phyloP scores from a whole-genome alignment of 768 basidiomycete genomes.

The Candolleomyces aberdarensis region DNA sequence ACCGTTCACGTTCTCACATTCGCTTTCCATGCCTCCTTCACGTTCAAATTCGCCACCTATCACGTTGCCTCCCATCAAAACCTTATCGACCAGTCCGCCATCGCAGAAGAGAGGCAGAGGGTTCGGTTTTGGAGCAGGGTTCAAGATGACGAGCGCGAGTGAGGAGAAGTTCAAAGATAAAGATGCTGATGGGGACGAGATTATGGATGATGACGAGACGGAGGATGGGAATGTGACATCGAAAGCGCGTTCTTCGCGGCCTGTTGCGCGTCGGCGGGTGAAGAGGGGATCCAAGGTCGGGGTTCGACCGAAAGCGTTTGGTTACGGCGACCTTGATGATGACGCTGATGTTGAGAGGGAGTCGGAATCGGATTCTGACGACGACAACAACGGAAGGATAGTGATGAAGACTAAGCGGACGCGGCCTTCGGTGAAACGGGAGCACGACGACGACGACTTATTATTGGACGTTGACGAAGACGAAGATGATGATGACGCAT shows the following conservation, averaged over 20 bases:
- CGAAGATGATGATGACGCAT: not conserved
- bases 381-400: not conserved
- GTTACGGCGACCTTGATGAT: not conserved
- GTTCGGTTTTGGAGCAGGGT: conserved; percentile 7
- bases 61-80: conserved; percentile 64
- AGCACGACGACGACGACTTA: not conserved
- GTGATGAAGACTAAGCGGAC: not conserved
- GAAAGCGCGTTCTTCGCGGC: conserved; percentile 1
- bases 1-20: conserved; percentile 14
- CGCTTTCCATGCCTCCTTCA: conserved; percentile 49
- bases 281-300: conserved; percentile 8
- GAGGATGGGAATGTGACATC: conserved; percentile 7
- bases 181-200: conserved; percentile 8
- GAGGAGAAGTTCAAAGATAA: conserved; percentile 10
- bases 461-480: not conserved
- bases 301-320: not conserved
- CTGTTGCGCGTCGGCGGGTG: conserved; percentile 8
- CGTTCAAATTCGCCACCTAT: conserved; percentile 72
- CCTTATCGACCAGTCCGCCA: conserved; percentile 18
- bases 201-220: conserved; percentile 12
- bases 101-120: conserved; percentile 7
- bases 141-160: conserved; percentile 16
- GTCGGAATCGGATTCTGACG: not conserved
- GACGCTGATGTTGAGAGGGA: not conserved
- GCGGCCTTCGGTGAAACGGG: not conserved